These are phyloP conservation scores for Colletotrichum godetiae DNA, from an alignment of 2,329 filamentous ascomycete species.

Conservation along the genomic window DNA sequence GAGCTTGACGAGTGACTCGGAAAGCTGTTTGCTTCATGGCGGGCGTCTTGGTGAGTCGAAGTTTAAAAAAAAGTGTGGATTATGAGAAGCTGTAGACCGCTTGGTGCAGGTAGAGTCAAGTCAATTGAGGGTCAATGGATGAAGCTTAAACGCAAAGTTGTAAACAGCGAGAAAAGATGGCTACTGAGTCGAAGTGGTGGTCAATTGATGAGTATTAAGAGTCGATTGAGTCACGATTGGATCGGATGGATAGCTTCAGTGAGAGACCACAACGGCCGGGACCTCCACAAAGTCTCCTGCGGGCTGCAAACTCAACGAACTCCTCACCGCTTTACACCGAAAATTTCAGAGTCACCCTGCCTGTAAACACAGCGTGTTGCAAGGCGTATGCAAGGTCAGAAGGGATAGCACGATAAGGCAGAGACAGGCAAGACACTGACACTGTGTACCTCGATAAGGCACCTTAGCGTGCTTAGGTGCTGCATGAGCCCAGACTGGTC, in stretches of 20 bases:
- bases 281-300: slow-evolving; percentile 14
- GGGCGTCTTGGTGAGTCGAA: slow-evolving; percentile 8
- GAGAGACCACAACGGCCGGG: slow-evolving; percentile 7
- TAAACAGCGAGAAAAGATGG: not conserved
- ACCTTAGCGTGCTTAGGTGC: not conserved
- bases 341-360: slow-evolving; percentile 28
- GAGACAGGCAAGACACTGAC: not conserved
- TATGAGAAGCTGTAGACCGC: slow-evolving; percentile 7
- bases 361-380: slow-evolving; percentile 2
- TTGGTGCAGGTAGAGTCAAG: not conserved
- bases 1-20: slow-evolving; percentile 47
- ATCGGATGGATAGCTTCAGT: slow-evolving; percentile 25
- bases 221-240: slow-evolving; percentile 30
- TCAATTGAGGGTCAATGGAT: slow-evolving; percentile 1
- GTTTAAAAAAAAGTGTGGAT: not conserved
- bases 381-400: slow-evolving; percentile 14
- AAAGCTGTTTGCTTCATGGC: slow-evolving; percentile 49
- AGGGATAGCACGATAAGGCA: not conserved
- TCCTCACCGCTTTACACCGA: slow-evolving; percentile 35
- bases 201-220: slow-evolving; percentile 9
- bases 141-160: not conserved
- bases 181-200: slow-evolving; percentile 4
- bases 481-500: slow-evolving; percentile 25
- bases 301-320: slow-evolving; percentile 26
- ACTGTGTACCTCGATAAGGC: not conserved